A percentile compares a stretch with the other conserved stretches of the same genome.
Evolutionary conservation across 2,329 filamentous ascomycete genomes (phyloP).

Genomic region (Aspergillus quadrilineatus): DNA sequence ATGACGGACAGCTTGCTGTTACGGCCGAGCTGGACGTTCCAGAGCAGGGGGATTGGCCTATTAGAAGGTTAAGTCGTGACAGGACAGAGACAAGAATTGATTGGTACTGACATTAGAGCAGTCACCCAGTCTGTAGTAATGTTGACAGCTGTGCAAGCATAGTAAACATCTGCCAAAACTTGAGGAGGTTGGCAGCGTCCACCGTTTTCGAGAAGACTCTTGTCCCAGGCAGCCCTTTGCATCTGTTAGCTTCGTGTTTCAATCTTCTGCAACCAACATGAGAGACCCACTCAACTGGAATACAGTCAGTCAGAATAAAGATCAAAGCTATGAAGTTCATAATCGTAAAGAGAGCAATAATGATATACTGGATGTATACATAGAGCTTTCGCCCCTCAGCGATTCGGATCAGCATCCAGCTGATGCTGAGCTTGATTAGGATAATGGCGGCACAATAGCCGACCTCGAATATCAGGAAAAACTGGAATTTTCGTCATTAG

Average conservation of each 20-base stretch:
- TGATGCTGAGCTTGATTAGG: constrained; percentile 29
- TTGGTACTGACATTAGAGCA: constrained; percentile 22
- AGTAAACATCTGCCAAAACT: constrained; percentile 26
- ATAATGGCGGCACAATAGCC: constrained; percentile 29
- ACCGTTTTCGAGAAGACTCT: constrained; percentile 6
- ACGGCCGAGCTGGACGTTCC: constrained; percentile 45
- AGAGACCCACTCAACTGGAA: constrained; percentile 17
- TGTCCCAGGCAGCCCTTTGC: constrained; percentile 23
- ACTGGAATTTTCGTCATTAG: not conserved
- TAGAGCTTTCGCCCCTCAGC: constrained; percentile 25
- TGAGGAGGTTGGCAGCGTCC: constrained; percentile 23
- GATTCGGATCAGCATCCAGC: constrained; percentile 27
- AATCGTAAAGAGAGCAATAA: constrained; percentile 19
- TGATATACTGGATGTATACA: constrained; percentile 22
- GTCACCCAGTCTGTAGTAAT: constrained; percentile 28
- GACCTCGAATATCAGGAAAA: constrained; percentile 29
- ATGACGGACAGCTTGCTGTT: constrained; percentile 49
- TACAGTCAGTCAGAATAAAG: constrained; percentile 26
- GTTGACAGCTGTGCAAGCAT: constrained; percentile 27
- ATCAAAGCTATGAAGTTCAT: constrained; percentile 27
- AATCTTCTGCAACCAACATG: not conserved
- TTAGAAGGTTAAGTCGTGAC: constrained; percentile 24
- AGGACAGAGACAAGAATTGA: not conserved
- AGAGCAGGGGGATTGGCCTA: constrained; percentile 43
- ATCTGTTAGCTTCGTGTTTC: not conserved